Evolutionary conservation across 176 grass and related monocot species (phyloP), one percentile per base, ranked within the genome.

Genomic region (Aegilops speltoides): DNA sequence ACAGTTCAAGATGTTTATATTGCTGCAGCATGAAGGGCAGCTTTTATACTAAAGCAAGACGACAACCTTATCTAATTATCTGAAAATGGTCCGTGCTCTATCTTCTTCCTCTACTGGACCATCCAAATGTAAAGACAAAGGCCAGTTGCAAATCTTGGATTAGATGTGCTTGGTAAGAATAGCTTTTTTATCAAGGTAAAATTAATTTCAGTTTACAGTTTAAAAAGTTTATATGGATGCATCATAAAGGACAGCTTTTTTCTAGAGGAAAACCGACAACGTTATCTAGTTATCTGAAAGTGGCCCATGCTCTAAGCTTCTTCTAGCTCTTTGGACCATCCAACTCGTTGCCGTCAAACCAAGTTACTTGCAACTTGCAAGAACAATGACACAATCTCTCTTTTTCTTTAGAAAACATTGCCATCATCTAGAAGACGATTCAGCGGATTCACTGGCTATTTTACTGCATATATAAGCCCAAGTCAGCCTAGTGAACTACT

Each of bases 211-310:
- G 19, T 57, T 7, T 8, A 20, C 54, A 57, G 19, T 22, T 22
- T 8, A 5, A 57, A 57, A 57, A 22, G 54, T 57, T 2, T 56
- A 20, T 56, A 56, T 20, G 17, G 9, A 28, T 79, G 34, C 59
- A 64, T 23, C 57, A 79, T 3, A 22, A 34, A 50, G 19, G 28
- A 11, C 28, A 25, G 20, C 41, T 72, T 84, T n/a, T 57, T 5
- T n/a, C n/a, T 3, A 20, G 31, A 38, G 19, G 23, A 41, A 65
- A 61, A 50, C 50, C 26, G 10, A 65, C 38, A 24, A 7, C 41
- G 7, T 48, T 12, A 64, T 64, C 72, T 65, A n/a, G 54, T 34
- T 76, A 65, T 84, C 57, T 77, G 59, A 65, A 73, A 76, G 76
- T 26, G 70, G 31, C 56, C 34, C 70, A 48, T 84, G 68, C 81